These are phyloP conservation scores for Acanthamoeba sp. DNA, from an alignment of 208 protist genomes.

Conservation along the genomic window DNA sequence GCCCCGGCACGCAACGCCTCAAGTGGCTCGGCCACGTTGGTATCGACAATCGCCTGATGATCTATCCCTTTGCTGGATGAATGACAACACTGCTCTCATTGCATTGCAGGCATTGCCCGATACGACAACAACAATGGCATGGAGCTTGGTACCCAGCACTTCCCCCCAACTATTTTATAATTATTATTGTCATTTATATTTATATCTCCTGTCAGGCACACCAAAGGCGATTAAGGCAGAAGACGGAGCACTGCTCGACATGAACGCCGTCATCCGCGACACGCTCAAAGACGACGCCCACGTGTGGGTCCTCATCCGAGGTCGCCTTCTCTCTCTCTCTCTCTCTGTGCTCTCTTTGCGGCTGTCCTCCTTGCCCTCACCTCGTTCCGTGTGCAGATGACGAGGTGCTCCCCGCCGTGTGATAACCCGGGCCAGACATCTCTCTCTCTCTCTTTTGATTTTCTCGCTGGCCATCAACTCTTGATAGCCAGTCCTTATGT, in stretches of 20 bases:
- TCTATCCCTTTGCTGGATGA: background rate
- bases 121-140: conserved; percentile 70
- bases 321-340: background rate
- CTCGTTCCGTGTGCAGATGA: background rate
- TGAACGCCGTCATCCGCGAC: background rate
- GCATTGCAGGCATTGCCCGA: conserved; percentile 28
- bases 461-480: background rate
- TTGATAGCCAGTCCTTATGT: background rate
- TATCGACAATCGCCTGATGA: background rate
- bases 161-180: background rate
- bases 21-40: conserved; percentile 56
- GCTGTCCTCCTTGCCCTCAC: background rate
- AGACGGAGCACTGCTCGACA: conserved; percentile 13
- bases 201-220: background rate
- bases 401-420: background rate
- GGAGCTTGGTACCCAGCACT: background rate
- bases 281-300: conserved; percentile 6
- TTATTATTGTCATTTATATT: background rate
- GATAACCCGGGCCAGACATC: background rate
- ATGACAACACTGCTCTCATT: background rate
- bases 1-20: background rate
- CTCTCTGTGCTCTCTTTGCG: background rate
- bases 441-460: background rate
- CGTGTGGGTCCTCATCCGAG: conserved; percentile 52
- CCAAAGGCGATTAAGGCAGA: conserved; percentile 3